Evolutionary conservation across 306 rosid genomes (phyloP).

Genomic region (Inga oerstediana): DNA sequence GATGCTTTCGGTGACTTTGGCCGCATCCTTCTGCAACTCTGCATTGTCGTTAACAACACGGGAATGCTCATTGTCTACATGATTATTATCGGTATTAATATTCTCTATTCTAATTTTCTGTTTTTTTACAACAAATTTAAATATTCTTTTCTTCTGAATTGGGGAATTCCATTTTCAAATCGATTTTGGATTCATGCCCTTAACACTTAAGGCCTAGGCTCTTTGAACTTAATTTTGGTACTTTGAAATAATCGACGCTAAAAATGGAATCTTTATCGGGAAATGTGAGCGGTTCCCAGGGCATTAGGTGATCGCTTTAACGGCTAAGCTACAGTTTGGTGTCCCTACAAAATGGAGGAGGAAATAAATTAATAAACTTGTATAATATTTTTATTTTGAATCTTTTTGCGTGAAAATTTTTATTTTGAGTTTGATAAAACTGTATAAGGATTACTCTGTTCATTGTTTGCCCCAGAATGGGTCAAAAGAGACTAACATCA

Average conservation of each 20-base stretch:
- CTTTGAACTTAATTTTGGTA: neutral
- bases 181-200: neutral
- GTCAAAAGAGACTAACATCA: neutral
- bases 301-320: neutral
- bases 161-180: neutral
- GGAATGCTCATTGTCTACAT: constrained; percentile 86
- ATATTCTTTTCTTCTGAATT: neutral
- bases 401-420: neutral
- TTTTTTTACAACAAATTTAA: neutral
- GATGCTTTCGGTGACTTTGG: constrained; percentile 63
- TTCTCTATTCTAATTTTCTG: neutral
- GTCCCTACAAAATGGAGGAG: neutral
- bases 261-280: neutral
- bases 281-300: neutral
- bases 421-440: neutral
- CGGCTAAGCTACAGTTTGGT: neutral
- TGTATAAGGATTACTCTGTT: neutral
- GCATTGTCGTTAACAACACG: constrained; percentile 59
- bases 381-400: neutral
- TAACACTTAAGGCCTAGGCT: neutral
- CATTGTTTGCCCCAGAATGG: neutral
- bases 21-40: constrained; percentile 50
- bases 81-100: constrained; percentile 63
- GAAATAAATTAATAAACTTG: neutral
- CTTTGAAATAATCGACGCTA: neutral